These are phyloP conservation scores for Yarrowia keelungensis DNA, from an alignment of 805 yeast species.

Conservation along the genomic window DNA sequence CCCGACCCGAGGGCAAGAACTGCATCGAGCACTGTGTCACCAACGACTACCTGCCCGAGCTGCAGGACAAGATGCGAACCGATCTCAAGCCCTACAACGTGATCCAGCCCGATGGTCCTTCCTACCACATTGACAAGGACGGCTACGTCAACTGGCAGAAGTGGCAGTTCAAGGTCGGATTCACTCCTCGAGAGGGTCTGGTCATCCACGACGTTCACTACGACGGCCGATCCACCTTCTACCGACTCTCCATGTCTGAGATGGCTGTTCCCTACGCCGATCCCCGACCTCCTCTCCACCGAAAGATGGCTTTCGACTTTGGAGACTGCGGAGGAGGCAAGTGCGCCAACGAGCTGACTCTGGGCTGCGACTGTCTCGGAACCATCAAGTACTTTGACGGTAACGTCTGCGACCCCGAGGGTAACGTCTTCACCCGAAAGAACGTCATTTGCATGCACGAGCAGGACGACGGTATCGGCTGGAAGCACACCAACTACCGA, in stretches of 20 bases:
- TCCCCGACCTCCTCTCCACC: slow-evolving; percentile 81
- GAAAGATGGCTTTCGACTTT: slow-evolving; percentile 86
- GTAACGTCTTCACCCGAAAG: slow-evolving; percentile 67
- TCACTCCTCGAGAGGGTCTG: slow-evolving; percentile 80
- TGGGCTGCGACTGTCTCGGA: slow-evolving; percentile 88
- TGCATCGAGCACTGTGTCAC: slow-evolving; percentile 75
- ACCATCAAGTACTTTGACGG: slow-evolving; percentile 78
- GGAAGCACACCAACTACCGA: slow-evolving; percentile 82
- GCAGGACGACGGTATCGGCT: slow-evolving; percentile 79
- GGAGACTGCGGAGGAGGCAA: slow-evolving; percentile 88
- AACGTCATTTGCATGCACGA: slow-evolving; percentile 83
- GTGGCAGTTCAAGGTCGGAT: slow-evolving; percentile 77
- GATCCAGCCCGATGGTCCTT: slow-evolving; percentile 88
- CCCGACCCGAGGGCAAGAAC: slow-evolving; percentile 65
- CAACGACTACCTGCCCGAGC: slow-evolving; percentile 55
- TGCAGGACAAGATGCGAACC: slow-evolving; percentile 50
- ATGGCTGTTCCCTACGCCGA: slow-evolving; percentile 92
- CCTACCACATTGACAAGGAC: slow-evolving; percentile 60
- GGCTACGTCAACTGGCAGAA: slow-evolving; percentile 78
- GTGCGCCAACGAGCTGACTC: slow-evolving; percentile 68
- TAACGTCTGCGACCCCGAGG: slow-evolving; percentile 61
- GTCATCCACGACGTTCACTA: slow-evolving; percentile 74
- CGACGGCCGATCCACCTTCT: slow-evolving; percentile 77
- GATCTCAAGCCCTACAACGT: slow-evolving; percentile 74
- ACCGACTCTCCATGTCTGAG: slow-evolving; percentile 76